Percentiles rank a stretch among this genome's conserved stretches.
Conservation (phyloP, 2,329 filamentous ascomycete species). For the Penicillium sumatraense region DNA sequence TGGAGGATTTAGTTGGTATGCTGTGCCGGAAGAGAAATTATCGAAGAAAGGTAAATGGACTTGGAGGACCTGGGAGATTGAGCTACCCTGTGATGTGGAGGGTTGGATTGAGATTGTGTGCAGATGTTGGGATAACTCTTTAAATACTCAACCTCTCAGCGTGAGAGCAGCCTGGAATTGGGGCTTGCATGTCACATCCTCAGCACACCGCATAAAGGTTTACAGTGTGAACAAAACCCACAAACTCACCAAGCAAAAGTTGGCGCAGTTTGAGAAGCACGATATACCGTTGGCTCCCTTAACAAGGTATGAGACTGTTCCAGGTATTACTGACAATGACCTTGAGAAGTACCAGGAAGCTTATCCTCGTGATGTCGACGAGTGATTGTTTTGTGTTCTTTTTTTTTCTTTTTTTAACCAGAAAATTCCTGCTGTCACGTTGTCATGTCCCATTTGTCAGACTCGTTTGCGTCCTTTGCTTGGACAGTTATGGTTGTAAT, state of each 20-base stretch:
- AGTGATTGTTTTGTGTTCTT: too few relatives aligned
- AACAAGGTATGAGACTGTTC: constrained; percentile 37
- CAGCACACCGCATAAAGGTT: constrained; percentile 43
- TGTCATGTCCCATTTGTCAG: too few relatives aligned
- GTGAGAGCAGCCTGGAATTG: constrained; percentile 60
- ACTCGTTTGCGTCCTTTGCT: too few relatives aligned
- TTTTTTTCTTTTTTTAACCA: too few relatives aligned
- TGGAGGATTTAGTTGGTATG: constrained; percentile 68
- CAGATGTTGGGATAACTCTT: constrained; percentile 65
- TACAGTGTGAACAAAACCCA: constrained; percentile 43
- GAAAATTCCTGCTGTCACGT: too few relatives aligned
- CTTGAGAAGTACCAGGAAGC: neutral
- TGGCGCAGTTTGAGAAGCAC: constrained; percentile 34
- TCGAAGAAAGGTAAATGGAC: constrained; percentile 66
- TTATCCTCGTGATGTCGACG: neutral
- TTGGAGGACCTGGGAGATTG: constrained; percentile 68
- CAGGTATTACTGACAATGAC: neutral
- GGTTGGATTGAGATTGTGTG: constrained; percentile 65
- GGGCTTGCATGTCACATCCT: constrained; percentile 45
- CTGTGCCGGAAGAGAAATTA: constrained; percentile 63
- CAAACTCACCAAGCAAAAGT: constrained; percentile 29
- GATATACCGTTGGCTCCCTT: constrained; percentile 38
- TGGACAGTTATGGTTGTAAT: too few relatives aligned
- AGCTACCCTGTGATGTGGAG: constrained; percentile 65
- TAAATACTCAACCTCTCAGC: constrained; percentile 64